Percentiles rank a stretch among this genome's conserved stretches.
Evolutionary conservation across 2,329 filamentous ascomycete genomes (phyloP).

Genomic region (Beauveria sp.): DNA sequence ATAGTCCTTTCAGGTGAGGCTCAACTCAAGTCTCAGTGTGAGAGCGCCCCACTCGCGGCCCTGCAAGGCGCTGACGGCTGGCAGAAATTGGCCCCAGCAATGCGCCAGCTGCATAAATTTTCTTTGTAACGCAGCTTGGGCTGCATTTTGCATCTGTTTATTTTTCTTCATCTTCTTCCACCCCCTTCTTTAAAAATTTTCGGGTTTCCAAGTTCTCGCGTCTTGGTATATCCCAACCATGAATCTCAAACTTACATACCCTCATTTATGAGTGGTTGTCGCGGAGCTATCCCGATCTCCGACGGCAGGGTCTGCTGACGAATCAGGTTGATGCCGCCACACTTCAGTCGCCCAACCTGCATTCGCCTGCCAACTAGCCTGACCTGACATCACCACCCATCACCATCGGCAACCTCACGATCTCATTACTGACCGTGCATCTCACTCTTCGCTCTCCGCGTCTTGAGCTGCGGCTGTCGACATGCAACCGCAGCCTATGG

Average conservation of each 20-base stretch:
- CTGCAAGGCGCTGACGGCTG: slow-evolving; percentile 8
- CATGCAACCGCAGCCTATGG: slow-evolving; percentile 23
- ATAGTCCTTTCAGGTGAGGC: background rate
- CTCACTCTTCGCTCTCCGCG: background rate
- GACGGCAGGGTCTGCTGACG: slow-evolving; percentile 9
- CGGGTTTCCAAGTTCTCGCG: background rate
- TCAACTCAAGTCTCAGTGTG: background rate
- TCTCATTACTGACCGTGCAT: background rate
- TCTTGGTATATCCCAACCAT: background rate
- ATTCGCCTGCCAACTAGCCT: background rate
- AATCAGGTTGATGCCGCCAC: slow-evolving; percentile 6
- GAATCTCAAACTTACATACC: background rate
- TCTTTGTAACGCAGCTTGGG: background rate
- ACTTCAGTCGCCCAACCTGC: background rate
- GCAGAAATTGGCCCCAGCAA: slow-evolving; percentile 10
- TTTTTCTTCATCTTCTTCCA: background rate
- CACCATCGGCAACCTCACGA: background rate
- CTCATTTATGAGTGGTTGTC: slow-evolving; percentile 5
- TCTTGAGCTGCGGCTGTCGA: slow-evolving; percentile 4
- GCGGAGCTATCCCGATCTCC: slow-evolving; percentile 13
- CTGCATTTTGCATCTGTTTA: background rate
- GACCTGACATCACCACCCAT: slow-evolving; percentile 5
- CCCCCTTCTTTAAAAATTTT: background rate
- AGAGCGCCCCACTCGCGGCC: background rate
- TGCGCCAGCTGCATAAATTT: slow-evolving; percentile 5